Percentiles rank a stretch among this genome's conserved stretches.
Evolutionary conservation across 495 filamentous ascomycete species (phyloP).

Genomic region (Parachaetomium inaequale): DNA sequence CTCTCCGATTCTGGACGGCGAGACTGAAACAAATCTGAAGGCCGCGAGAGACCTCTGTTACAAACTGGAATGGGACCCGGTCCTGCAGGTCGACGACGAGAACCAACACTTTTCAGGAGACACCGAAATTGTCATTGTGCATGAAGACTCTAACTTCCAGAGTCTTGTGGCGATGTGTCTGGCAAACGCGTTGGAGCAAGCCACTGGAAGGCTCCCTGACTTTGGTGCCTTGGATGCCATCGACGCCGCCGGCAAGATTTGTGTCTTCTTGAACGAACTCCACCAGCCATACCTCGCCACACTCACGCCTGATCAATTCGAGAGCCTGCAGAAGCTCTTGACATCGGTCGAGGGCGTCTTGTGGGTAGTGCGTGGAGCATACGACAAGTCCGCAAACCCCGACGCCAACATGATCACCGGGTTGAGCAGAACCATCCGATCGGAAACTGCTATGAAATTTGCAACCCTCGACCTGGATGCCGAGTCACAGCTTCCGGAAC

Average conservation of each 20-base stretch:
- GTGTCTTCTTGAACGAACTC: conserved; percentile 44
- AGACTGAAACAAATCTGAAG: conserved; percentile 26
- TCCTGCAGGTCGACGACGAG: conserved; percentile 30
- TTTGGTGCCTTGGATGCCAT: conserved; percentile 34
- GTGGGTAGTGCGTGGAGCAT: conserved; percentile 51
- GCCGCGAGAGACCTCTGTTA: conserved; percentile 45
- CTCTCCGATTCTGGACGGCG: conserved; percentile 41
- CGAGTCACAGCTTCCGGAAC: conserved; percentile 33
- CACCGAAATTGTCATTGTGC: conserved; percentile 43
- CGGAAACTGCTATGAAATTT: conserved; percentile 50
- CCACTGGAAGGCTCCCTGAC: conserved; percentile 35
- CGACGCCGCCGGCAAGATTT: conserved; percentile 35
- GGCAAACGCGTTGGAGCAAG: conserved; percentile 38
- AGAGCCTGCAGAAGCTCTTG: conserved; percentile 37
- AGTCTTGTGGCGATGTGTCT: conserved; percentile 43
- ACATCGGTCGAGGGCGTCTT: conserved; percentile 41
- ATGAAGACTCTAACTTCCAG: conserved; percentile 44
- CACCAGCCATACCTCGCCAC: conserved; percentile 42
- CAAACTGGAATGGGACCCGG: conserved; percentile 53
- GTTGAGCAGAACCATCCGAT: conserved; percentile 50
- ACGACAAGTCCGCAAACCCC: conserved; percentile 40
- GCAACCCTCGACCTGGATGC: conserved; percentile 51
- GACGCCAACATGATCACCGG: conserved; percentile 54
- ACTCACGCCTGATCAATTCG: conserved; percentile 36
- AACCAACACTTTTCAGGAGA: conserved; percentile 21